A percentile compares a stretch with the other conserved stretches of the same genome.
Evolutionary conservation across 495 filamentous ascomycete genomes (phyloP).

Genomic region (Copromyces sp.): DNA sequence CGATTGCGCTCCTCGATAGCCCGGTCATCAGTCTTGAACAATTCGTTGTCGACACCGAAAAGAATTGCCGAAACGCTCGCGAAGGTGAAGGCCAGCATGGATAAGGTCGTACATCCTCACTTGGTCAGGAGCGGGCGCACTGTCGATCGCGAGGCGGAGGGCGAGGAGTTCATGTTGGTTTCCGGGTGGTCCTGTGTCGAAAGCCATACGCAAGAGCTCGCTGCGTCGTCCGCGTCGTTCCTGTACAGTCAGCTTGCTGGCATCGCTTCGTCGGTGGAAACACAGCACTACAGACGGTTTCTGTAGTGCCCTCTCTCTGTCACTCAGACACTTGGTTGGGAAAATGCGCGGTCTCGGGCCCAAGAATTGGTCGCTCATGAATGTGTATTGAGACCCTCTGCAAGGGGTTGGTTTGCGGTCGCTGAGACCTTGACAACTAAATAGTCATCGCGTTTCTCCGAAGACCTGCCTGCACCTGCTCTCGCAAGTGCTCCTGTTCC

Average conservation of each 20-base stretch:
- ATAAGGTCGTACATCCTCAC: slow-evolving; percentile 30
- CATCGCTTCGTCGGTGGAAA: slow-evolving; percentile 27
- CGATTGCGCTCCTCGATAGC: slow-evolving; percentile 26
- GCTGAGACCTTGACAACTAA: neutral
- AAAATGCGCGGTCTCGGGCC: neutral
- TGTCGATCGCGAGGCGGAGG: slow-evolving; percentile 25
- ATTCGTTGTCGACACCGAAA: slow-evolving; percentile 30
- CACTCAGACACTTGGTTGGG: neutral
- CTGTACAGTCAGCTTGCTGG: slow-evolving; percentile 27
- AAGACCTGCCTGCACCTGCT: neutral
- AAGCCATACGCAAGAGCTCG: slow-evolving; percentile 31
- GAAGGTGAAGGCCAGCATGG: slow-evolving; percentile 29
- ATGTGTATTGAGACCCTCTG: neutral
- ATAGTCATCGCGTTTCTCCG: neutral
- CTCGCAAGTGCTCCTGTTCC: neutral
- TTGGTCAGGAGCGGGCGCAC: slow-evolving; percentile 36
- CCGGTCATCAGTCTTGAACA: slow-evolving; percentile 35
- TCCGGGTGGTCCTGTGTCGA: slow-evolving; percentile 40
- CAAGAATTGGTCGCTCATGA: neutral
- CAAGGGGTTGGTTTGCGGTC: neutral
- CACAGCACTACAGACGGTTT: slow-evolving; percentile 34
- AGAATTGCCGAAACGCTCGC: slow-evolving; percentile 34
- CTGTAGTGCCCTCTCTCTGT: slow-evolving; percentile 9
- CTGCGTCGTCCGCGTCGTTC: slow-evolving; percentile 23
- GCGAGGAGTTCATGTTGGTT: slow-evolving; percentile 47